Evolutionary conservation across 2,329 filamentous ascomycete genomes (phyloP), one percentile per base, ranked within the genome.

Genomic region (Penicillium sp.): DNA sequence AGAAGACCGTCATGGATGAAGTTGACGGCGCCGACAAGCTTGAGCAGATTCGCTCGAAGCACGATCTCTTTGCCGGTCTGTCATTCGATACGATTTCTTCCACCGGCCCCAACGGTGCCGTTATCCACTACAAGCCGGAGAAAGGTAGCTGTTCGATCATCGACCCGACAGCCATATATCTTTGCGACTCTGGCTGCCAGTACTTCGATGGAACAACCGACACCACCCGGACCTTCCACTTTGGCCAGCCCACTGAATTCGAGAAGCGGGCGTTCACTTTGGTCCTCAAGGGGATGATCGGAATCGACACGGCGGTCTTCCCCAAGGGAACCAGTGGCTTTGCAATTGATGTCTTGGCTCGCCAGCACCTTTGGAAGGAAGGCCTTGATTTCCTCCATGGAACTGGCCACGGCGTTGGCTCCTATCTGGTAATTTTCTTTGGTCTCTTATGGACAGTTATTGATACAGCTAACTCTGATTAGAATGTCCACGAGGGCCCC

Each of bases 101-200:
- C 0, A 96, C 89, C 0, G 93, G 93, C 2, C 74, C 91, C 1
- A 95, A 93, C 66, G 93, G 89, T 47, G 93, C 93, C 4, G 80
- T 98, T 10, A 98, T 98, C 47, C 93, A 98, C 67, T 98, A 98
- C 74, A 87, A 86, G 57, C 90, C 93, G 0, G 87, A 95, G 63
- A 82, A 79, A 45, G 89, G 86, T 16, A 85, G 77, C 52, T 97
- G 91, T 69, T 80, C 89, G 7, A 74, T 80, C 23, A 89, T 98
- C 58, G 89, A 98, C 57, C 88, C 89, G 0, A 81, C 82, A 6
- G 83, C 84, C 11, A 82, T 98, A 48, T 98, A 98, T 62, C 81
- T 98, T 2, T 98, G 93, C 66, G 93, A 98, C 69, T 97, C 93
- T 18, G 93, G 93, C 18, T 93, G 87, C n/a, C 93, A 98, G 68